Conservation (phyloP, 1,284 basidiomycete genomes). For the Boletus albobrunnescens region DNA sequence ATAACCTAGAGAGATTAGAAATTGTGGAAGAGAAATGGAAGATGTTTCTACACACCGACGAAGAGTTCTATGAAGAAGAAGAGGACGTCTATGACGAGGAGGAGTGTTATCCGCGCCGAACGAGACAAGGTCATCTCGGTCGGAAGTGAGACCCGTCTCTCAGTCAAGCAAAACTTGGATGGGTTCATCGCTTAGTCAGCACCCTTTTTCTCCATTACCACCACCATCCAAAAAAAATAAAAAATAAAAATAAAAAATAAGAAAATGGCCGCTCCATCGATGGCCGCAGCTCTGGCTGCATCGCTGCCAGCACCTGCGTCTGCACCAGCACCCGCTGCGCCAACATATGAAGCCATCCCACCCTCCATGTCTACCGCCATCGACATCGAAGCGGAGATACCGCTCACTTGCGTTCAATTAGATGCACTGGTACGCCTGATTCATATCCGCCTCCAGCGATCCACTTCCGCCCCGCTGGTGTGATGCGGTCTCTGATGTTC, state of each 20-base stretch:
- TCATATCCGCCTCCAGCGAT: slow-evolving; percentile 11
- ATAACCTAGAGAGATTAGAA: slow-evolving; percentile 58
- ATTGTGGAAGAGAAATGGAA: background rate
- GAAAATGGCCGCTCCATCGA: slow-evolving; percentile 66
- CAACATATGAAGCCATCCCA: slow-evolving; percentile 77
- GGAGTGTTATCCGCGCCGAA: slow-evolving; percentile 71
- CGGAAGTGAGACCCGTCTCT: too few relatives aligned
- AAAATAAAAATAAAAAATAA: too few relatives aligned
- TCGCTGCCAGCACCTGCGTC: slow-evolving; percentile 67
- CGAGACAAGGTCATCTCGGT: slow-evolving; percentile 59
- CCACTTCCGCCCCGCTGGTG: background rate
- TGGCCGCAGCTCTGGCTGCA: slow-evolving; percentile 86
- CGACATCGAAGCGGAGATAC: slow-evolving; percentile 86
- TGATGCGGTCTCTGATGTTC: background rate
- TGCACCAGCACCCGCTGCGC: slow-evolving; percentile 55
- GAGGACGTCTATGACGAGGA: slow-evolving; percentile 79
- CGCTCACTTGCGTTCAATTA: slow-evolving; percentile 72
- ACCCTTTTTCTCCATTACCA: background rate
- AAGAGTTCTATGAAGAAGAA: slow-evolving; percentile 95
- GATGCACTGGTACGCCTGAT: slow-evolving; percentile 72
- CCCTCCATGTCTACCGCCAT: slow-evolving; percentile 86
- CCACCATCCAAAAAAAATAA: background rate
- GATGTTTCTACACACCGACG: slow-evolving; percentile 50
- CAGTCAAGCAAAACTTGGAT: too few relatives aligned
- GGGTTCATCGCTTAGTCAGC: slow-evolving; percentile 27